phyloP scores from a whole-genome alignment of 768 basidiomycete genomes.

The Tremella yokohamensis region DNA sequence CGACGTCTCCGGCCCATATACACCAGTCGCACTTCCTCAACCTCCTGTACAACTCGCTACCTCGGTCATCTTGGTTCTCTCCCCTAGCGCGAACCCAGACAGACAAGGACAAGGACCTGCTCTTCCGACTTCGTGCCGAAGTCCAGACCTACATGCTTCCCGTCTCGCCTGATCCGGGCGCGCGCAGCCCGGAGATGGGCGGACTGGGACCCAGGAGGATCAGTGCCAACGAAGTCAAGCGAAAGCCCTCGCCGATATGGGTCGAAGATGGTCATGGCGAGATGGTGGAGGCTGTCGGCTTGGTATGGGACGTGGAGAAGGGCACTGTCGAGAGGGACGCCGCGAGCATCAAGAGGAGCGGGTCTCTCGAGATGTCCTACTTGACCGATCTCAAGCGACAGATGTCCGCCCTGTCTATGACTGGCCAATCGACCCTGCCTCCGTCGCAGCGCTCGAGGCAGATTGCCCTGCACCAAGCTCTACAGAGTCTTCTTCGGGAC shows the following conservation, averaged over 20 bases:
- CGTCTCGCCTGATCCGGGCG: constrained; percentile 18
- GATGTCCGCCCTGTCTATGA: constrained; percentile 25
- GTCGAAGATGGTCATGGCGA: constrained; percentile 18
- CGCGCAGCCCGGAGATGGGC: not conserved
- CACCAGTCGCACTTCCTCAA: constrained; percentile 41
- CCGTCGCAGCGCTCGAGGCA: constrained; percentile 20
- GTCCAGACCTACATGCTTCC: constrained; percentile 38
- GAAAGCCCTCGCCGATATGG: constrained; percentile 34
- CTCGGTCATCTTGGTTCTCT: constrained; percentile 32
- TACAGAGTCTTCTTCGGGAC: constrained; percentile 18
- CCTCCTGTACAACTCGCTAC: constrained; percentile 30
- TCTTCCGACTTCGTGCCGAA: constrained; percentile 37
- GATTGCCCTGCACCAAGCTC: constrained; percentile 20
- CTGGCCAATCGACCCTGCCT: constrained; percentile 26
- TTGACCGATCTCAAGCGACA: constrained; percentile 39
- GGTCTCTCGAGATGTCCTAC: constrained; percentile 39
- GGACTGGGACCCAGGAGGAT: constrained; percentile 12
- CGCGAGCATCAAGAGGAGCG: constrained; percentile 26
- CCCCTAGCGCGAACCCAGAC: constrained; percentile 27
- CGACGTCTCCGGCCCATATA: constrained; percentile 18
- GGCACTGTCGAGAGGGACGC: constrained; percentile 36
- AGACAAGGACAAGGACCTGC: constrained; percentile 41
- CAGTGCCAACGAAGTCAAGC: constrained; percentile 17
- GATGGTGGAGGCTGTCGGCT: constrained; percentile 29
- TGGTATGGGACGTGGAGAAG: constrained; percentile 27